Base-by-base conservation (phyloP, 352 stramenopile genomes). In the Blastocystis sp. region DNA sequence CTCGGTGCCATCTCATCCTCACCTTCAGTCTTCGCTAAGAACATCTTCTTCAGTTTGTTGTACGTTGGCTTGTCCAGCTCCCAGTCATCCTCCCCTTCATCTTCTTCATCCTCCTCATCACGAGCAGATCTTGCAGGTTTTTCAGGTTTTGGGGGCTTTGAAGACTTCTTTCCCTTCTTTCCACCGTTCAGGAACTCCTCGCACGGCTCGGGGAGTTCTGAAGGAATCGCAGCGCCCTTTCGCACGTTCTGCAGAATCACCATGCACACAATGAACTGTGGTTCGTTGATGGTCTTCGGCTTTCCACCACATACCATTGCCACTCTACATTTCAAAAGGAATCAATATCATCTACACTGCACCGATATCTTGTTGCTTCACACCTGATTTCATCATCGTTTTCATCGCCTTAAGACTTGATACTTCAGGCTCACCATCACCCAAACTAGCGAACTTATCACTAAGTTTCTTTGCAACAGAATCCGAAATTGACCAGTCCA, bases 251-350 rank as follows among this genome's bases (percentile, higher is more conserved):
- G 18, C 63, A 89, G 37, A 6, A 89, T 75, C n/a, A 62, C 20
- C 78, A 89, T 89, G 37, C 73, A 55, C 3, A 78, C 78, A 7
- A 89, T 62, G 47, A 89, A 89, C 55, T 89, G 56, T 26, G 3
- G 0, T 3, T 11, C 64, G 2, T 24, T 53, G 8, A 89, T 8
- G 4, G 34, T 65, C 39, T 76, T 76, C 9, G 56, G 55, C 45
- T 89, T 39, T 37, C 78, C 56, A 39, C 62, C 64, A 53, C 63
- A 76, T 3, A 89, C 78, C 20, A 89, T n/a, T 4, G 59, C 55
- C 39, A 76, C 43, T 37, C 73, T 82, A 82, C 6, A 3, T 13
- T 16, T 76, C 65, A 76, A 39, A 24, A 39, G 41, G 37, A 8
- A 7, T 41, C 16, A 37, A 26, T 11, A 1, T n/a, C 47, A 11